Base-by-base conservation (phyloP, 2,329 filamentous ascomycete genomes). In the Ophiostoma novo-ulmi region DNA sequence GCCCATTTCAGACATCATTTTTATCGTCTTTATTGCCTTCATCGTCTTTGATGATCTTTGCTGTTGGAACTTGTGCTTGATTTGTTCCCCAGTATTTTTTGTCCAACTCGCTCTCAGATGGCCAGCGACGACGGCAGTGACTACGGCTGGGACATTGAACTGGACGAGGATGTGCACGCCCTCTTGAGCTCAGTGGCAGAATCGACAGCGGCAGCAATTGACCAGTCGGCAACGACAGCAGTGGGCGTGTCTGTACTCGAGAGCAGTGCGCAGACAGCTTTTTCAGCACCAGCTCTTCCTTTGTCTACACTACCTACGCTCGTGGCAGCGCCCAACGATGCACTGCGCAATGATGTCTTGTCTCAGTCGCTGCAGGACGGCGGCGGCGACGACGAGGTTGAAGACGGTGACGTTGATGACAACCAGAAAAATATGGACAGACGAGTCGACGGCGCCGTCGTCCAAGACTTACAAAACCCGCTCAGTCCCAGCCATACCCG, bases 111-210 rank as follows among this genome's bases (percentile, higher is more conserved):
- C 26, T 48, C 5, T 48, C 44, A 20, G 17, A 48, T 65, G 68
- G 66, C 11, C 66, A 36, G 80, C 72, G 78, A 76, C 72, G 80
- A 67, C 61, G 66, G 36, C 67, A 68, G 82, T 74, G 81, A 84
- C 63, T 85, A 82, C 76, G 81, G 79, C 71, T 84, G 82, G 74
- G 81, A 84, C 73, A 77, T 84, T 63, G 81, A 82, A 2, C 73
- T 77, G 0, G 83, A 85, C 38, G 83, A 85, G 39, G 83, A 85
- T 71, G 70, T 72, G 26, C 67, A 73, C 38, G 14, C 70, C 14
- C 70, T 74, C 5, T 31, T 73, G 64, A 17, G 67, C 36, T 39
- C 69, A 5, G 39, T 68, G 1, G 61, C 58, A 10, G 35, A 63
- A 14, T 38, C 39, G 41, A 48, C 48, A 20, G 13, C 63, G 8